These are phyloP conservation scores for Castanea mollissima DNA, from an alignment of 306 rosid species.

Conservation along the genomic window DNA sequence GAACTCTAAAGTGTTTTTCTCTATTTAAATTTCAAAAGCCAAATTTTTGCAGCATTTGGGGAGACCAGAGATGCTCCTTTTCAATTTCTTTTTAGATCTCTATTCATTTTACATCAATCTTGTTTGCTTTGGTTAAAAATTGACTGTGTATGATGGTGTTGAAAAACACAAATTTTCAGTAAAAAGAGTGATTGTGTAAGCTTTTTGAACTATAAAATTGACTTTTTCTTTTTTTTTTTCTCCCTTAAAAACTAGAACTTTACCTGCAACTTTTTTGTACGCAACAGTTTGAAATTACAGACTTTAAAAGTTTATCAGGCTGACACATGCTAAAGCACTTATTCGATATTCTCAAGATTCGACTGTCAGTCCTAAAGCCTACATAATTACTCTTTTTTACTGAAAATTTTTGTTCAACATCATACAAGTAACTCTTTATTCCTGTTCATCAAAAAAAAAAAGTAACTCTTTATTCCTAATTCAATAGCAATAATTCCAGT, in stretches of 20 bases:
- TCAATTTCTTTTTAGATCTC: background rate
- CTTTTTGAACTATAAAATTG: too few species aligned
- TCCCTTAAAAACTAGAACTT: background rate
- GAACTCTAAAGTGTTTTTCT: too few species aligned
- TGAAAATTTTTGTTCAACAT: background rate
- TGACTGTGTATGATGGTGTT: too few species aligned
- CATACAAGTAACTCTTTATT: too few species aligned
- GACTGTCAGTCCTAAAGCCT: slow-evolving; percentile 35
- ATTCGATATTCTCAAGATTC: slow-evolving; percentile 11
- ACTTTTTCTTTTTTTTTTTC: background rate
- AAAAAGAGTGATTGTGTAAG: too few species aligned
- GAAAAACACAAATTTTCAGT: too few species aligned
- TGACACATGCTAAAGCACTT: background rate
- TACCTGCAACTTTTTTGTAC: background rate
- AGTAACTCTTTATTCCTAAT: too few species aligned
- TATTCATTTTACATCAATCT: background rate
- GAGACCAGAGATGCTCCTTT: background rate
- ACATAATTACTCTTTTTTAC: slow-evolving; percentile 18
- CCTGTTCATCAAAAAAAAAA: too few species aligned
- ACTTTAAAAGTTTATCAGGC: background rate
- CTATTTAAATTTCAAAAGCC: background rate
- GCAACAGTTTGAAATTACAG: background rate
- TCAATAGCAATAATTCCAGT: too few species aligned
- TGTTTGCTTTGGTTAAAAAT: background rate
- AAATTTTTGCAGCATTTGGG: background rate